Conservation (phyloP, 805 yeast species). For the Saccharomycopsis sp. region DNA sequence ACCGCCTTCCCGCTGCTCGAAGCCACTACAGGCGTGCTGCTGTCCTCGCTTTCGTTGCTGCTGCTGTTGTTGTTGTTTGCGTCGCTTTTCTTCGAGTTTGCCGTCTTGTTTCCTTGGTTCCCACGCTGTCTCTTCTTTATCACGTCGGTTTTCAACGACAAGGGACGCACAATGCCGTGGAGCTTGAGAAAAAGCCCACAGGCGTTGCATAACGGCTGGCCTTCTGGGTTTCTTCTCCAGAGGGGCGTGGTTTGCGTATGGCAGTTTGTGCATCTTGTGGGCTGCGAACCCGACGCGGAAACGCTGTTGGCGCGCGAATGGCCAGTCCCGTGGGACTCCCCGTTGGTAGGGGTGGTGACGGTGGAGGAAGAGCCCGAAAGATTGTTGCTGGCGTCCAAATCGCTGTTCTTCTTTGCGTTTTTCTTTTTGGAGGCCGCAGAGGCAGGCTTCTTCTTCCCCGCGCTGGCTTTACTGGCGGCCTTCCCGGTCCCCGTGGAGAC, state of each 20-base stretch:
- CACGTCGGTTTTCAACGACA: conserved; percentile 85
- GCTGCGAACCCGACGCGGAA: conserved; percentile 21
- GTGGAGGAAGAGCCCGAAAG: neutral
- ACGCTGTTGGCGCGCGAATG: neutral
- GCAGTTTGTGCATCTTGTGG: conserved; percentile 73
- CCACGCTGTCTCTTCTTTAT: conserved; percentile 85
- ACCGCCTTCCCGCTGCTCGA: neutral
- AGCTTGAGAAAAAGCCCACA: conserved; percentile 89
- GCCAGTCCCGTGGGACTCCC: neutral
- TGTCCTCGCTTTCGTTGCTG: neutral
- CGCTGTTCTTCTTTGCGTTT: neutral
- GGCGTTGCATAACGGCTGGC: conserved; percentile 91
- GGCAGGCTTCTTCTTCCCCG: neutral
- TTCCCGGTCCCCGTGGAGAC: neutral
- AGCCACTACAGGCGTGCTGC: neutral
- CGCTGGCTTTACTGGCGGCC: neutral
- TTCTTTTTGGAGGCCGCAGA: neutral
- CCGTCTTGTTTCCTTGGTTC: conserved; percentile 5
- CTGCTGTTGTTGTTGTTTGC: neutral
- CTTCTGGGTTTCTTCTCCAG: conserved; percentile 91
- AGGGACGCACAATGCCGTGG: conserved; percentile 93
- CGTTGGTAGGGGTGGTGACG: neutral
- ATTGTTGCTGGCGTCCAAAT: neutral
- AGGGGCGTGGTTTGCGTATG: conserved; percentile 88
- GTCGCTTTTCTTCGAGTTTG: neutral